Conservation (phyloP, 2,329 filamentous ascomycete genomes). For the Claviceps quebecensis region DNA sequence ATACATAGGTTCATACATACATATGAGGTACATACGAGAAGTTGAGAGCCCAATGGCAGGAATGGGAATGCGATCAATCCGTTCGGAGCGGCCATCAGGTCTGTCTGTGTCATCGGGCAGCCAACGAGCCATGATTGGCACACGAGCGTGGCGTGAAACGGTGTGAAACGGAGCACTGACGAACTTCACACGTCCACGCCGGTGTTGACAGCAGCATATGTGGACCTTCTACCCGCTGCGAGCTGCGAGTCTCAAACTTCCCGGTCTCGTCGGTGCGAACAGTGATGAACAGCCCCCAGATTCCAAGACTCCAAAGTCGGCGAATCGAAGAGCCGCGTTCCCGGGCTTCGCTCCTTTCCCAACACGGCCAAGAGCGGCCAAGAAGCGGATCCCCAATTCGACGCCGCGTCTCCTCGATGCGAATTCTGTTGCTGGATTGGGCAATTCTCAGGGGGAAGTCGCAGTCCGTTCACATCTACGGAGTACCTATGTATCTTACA, state of each 20-base stretch:
- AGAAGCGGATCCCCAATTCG: background rate
- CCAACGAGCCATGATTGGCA: background rate
- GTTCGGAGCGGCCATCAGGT: background rate
- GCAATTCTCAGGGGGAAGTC: background rate
- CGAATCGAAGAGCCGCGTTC: background rate
- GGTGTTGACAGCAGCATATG: background rate
- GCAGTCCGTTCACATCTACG: no score
- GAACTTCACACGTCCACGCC: background rate
- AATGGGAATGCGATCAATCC: no score
- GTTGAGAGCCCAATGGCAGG: no score
- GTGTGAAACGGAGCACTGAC: background rate
- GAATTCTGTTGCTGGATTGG: background rate
- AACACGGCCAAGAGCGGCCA: background rate
- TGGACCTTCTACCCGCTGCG: no score
- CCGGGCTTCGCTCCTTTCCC: background rate
- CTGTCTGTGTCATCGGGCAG: background rate
- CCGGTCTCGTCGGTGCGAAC: no score
- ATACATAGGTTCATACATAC: no score
- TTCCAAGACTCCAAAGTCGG: background rate
- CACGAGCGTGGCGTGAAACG: background rate
- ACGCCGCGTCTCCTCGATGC: background rate
- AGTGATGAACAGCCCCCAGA: no score
- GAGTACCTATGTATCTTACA: no score
- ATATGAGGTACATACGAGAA: no score
- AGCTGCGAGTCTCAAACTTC: no score